These are phyloP conservation scores for Trametes gibbosa DNA, from an alignment of 768 basidiomycete species.

Conservation along the genomic window DNA sequence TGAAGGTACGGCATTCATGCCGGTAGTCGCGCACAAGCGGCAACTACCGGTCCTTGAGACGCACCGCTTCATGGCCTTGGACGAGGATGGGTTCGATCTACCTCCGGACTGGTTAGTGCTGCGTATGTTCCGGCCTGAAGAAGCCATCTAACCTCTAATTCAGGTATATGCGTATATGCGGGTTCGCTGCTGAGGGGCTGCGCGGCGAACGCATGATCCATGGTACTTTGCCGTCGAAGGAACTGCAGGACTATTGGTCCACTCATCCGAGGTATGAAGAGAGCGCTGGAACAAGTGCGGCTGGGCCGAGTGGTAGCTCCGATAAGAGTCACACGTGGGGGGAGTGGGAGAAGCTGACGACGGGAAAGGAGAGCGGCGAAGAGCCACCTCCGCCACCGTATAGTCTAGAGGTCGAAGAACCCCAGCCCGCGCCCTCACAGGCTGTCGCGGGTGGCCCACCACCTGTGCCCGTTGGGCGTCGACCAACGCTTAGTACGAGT, in stretches of 20 bases:
- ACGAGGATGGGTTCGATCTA: slow-evolving; percentile 74
- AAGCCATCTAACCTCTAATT: not conserved
- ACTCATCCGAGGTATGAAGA: slow-evolving; percentile 56
- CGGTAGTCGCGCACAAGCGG: slow-evolving; percentile 56
- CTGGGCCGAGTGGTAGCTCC: not conserved
- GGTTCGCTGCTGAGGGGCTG: slow-evolving; percentile 66
- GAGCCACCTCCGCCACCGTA: slow-evolving; percentile 72
- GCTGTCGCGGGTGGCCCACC: not conserved
- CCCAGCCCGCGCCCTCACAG: not conserved
- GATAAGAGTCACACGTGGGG: slow-evolving; percentile 34
- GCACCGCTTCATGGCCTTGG: slow-evolving; percentile 66
- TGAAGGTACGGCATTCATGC: slow-evolving; percentile 83
- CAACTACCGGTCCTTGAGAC: slow-evolving; percentile 59
- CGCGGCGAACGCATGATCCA: slow-evolving; percentile 60
- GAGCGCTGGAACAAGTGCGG: not conserved
- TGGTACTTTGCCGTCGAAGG: slow-evolving; percentile 66
- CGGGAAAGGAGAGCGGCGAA: slow-evolving; percentile 39
- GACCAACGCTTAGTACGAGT: not conserved
- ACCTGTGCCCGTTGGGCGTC: slow-evolving; percentile 4
- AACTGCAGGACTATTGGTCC: slow-evolving; percentile 74
- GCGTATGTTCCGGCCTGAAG: not conserved
- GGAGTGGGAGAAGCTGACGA: slow-evolving; percentile 42
- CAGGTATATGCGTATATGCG: slow-evolving; percentile 78
- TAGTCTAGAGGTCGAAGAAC: slow-evolving; percentile 46
- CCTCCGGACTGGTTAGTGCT: slow-evolving; percentile 74